Evolutionary conservation across 495 filamentous ascomycete genomes (phyloP), one percentile per base, ranked within the genome.

Genomic region (Penicillium alfredii): DNA sequence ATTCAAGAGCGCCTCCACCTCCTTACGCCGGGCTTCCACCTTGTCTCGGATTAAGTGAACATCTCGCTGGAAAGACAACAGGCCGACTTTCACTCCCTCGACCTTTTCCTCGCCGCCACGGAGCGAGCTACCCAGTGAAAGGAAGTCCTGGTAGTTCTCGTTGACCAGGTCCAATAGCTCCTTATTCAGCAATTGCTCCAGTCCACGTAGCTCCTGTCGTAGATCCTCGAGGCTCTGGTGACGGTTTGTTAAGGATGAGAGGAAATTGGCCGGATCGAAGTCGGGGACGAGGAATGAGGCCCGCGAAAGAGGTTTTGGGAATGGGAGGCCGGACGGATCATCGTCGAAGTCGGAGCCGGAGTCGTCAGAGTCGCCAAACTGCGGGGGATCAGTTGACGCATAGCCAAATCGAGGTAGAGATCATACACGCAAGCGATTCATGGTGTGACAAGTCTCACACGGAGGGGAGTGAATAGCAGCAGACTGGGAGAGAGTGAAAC

Each of bases 171-270:
- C 89, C 4, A 97, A 70, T 6, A 99, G 68, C 57, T 99, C 90
- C 37, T 80, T 79, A 42, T 76, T 80, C 31, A 97, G 75, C 11
- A 78, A 68, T 44, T 82, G 75, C 38, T 77, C 80, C 15, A 92
- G 73, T 28, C 82, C 71, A 10, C 88, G 79, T 3, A 99, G 71
- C 47, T 99, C 93, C 17, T 79, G 59, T 10, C 89, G 84, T 11
- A 99, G 71, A 58, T 99, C 93, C 58, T 94, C 90, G 30, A 99
- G 84, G 2, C 87, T 95, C 56, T 98, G 92, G 55, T 96, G 89
- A 1, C 92, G 81, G 53, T 88, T 81, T 19, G 72, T 81, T 1
- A 96, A 70, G 4, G 81, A 81, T 4, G 86, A 85, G 23, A 99
- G 81, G 65, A 93, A 99, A 1, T 66, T 64, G 4, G 82, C 75